Evolutionary conservation across 306 rosid genomes (phyloP), one percentile per base, ranked within the genome.

Genomic region (Sophora flavescens): DNA sequence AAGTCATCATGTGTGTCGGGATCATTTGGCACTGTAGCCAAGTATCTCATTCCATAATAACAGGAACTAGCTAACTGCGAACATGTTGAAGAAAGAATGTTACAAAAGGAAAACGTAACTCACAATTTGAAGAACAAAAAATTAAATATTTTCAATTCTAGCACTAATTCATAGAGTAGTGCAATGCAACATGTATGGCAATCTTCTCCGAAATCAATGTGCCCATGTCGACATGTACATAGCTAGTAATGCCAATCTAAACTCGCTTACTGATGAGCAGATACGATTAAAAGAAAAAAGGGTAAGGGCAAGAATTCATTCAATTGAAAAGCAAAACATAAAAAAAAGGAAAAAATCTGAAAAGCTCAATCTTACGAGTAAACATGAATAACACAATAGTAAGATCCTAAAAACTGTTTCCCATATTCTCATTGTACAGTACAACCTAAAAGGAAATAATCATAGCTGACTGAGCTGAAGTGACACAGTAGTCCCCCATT

Each of bases 1-100:
- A 95, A 95, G 70, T 92, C 99, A 44, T 92, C 97, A 36, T 90
- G 99, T 1, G 97, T 88, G 52, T 92, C 99, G 2, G 87, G 79
- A 78, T 92, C 98, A 80, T 80, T 76, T 3, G 93, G 84, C 50
- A 67, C 86, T 2, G 84, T 63, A 36, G 87, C 77, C 12, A 81
- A 85, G 82, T 72, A 86, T 84, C 85, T 85, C 85, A 71, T 74
- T 70, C 88, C 86, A 79, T 77, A 65, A 60, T 77, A 81, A 63
- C 73, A 62, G 8, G 88, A 74, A 56, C 89, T 79, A 57, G 84
- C 66, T 38, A 81, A 75, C 98, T 89, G 81, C 42, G 4, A 86
- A 45, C 42, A 78, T 35, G 63, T 30, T 18, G 70, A 59, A 69
- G 57, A 28, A 78, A 75, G 39, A 59, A 3, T 54, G 63, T 72